Percentiles rank a stretch among this genome's conserved stretches.
These are phyloP conservation scores for Cryptococcus maquisensis DNA, from an alignment of 1,284 basidiomycete genomes.

Conservation along the genomic window DNA sequence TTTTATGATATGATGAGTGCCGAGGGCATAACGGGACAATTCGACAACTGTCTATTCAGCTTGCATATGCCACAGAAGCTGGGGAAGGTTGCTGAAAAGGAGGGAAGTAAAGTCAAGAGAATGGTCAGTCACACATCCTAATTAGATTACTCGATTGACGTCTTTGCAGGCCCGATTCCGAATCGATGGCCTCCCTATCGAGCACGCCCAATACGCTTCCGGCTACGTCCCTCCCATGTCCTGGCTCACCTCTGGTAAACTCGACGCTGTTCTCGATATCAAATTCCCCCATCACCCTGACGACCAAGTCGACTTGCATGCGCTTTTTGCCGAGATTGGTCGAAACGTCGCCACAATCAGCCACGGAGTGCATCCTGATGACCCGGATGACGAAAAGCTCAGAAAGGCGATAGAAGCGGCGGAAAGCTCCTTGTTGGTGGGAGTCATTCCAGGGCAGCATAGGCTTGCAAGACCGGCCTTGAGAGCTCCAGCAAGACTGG, in stretches of 20 bases:
- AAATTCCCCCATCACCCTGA: slow-evolving; percentile 86
- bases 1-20: slow-evolving; percentile 91
- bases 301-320: slow-evolving; percentile 69
- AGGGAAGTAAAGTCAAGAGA: slow-evolving; percentile 72
- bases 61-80: slow-evolving; percentile 96
- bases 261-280: slow-evolving; percentile 95
- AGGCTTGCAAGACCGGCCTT: slow-evolving; percentile 82
- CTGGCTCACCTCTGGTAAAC: slow-evolving; percentile 94
- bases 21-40: slow-evolving; percentile 92
- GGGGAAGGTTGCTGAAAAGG: slow-evolving; percentile 77
- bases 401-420: slow-evolving; percentile 38
- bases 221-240: slow-evolving; percentile 79
- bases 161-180: slow-evolving; percentile 74
- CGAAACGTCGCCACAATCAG: slow-evolving; percentile 63
- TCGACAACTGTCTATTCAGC: slow-evolving; percentile 96
- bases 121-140: slow-evolving; percentile 62
- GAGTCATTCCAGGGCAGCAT: slow-evolving; percentile 82
- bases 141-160: background rate
- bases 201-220: slow-evolving; percentile 85
- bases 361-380: slow-evolving; percentile 44
- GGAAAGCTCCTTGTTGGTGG: slow-evolving; percentile 15
- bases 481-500: slow-evolving; percentile 58
- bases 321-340: slow-evolving; percentile 84
- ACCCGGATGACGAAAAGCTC: slow-evolving; percentile 32
- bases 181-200: slow-evolving; percentile 94